These are phyloP conservation scores for Waitea zeae DNA, from an alignment of 1,284 basidiomycete genomes.

Conservation along the genomic window DNA sequence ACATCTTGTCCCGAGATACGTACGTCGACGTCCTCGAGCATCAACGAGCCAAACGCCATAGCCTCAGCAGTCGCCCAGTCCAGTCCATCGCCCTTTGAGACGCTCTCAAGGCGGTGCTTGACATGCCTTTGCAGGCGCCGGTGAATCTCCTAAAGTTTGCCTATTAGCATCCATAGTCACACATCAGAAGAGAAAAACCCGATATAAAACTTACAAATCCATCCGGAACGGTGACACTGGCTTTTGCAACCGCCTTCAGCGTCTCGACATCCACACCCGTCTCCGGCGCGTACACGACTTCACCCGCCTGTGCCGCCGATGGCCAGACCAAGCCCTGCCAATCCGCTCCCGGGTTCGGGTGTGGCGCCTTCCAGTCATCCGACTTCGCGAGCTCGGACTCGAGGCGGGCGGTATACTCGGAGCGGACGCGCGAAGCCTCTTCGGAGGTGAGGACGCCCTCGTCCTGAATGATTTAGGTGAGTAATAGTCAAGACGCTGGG, in stretches of 20 bases:
- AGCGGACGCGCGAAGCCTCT: slow-evolving; percentile 31
- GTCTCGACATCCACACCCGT: slow-evolving; percentile 46
- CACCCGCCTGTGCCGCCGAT: too few relatives aligned
- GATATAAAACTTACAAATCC: slow-evolving; percentile 43
- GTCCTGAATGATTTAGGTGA: slow-evolving; percentile 17
- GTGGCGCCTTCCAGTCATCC: slow-evolving; percentile 27
- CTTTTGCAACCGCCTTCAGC: slow-evolving; percentile 41
- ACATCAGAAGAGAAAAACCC: slow-evolving; percentile 5
- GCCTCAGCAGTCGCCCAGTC: slow-evolving; percentile 87
- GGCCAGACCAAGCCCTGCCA: slow-evolving; percentile 70
- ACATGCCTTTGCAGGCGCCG: slow-evolving; percentile 66
- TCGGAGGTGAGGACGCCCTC: slow-evolving; percentile 35
- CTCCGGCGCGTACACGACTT: slow-evolving; percentile 33
- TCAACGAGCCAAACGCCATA: slow-evolving; percentile 70
- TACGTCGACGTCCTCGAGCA: slow-evolving; percentile 65
- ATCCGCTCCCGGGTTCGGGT: slow-evolving; percentile 38
- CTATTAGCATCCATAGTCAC: too few relatives aligned
- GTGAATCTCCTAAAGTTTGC: slow-evolving; percentile 48
- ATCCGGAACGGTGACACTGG: slow-evolving; percentile 55
- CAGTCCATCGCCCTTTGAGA: slow-evolving; percentile 54
- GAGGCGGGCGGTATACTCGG: slow-evolving; percentile 40
- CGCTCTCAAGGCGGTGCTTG: slow-evolving; percentile 52
- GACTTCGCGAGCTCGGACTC: slow-evolving; percentile 37
- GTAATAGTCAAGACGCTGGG: too few relatives aligned
- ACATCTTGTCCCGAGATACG: slow-evolving; percentile 85